phyloP scores from a whole-genome alignment of 1,139 yeast species.

The Blastobotrys capitulatus region DNA sequence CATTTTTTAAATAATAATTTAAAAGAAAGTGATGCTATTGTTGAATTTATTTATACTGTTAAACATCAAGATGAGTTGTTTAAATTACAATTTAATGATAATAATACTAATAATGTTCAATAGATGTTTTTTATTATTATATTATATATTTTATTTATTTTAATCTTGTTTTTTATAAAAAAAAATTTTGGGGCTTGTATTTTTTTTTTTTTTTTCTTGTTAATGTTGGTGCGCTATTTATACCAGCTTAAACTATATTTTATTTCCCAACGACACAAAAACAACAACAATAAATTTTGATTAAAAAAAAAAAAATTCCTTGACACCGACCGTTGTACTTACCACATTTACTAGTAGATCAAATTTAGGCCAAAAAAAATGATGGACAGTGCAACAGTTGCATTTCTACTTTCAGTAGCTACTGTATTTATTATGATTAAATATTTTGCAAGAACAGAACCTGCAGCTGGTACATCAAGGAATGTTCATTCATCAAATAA shows the following conservation, averaged over 20 bases:
- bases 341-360: too few species aligned
- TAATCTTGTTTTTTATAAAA: not conserved
- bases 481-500: not conserved
- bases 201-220: too few species aligned
- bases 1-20: slow-evolving; percentile 60
- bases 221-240: too few species aligned
- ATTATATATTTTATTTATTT: not conserved
- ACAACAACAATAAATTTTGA: too few species aligned
- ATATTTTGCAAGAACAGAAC: slow-evolving; percentile 57
- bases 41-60: slow-evolving; percentile 72
- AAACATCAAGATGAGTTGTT: slow-evolving; percentile 47
- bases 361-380: too few species aligned
- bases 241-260: too few species aligned
- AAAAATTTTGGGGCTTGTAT: too few species aligned
- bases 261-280: too few species aligned
- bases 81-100: slow-evolving; percentile 31
- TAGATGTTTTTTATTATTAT: not conserved
- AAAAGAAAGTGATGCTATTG: slow-evolving; percentile 71
- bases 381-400: slow-evolving; percentile 10
- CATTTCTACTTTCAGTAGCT: slow-evolving; percentile 43
- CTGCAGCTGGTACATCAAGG: not conserved
- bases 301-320: too few species aligned
- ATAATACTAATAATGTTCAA: not conserved
- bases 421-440: slow-evolving; percentile 53
- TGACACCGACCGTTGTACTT: too few species aligned